Evolutionary conservation across 2,329 filamentous ascomycete species (phyloP).

Genomic region (Claviceps quebecensis): DNA sequence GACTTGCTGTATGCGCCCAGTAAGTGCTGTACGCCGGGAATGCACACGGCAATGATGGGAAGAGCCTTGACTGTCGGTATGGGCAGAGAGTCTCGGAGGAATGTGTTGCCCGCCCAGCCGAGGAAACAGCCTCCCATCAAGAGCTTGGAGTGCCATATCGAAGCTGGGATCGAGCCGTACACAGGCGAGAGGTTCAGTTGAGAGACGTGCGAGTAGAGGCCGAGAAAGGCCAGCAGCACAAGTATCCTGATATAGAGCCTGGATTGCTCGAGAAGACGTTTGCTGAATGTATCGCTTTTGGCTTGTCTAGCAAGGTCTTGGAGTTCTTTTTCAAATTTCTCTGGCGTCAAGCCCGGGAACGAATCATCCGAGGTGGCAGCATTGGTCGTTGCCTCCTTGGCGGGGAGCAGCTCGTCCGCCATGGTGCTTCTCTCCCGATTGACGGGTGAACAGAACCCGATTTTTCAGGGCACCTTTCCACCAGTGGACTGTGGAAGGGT

Average conservation of each 20-base stretch:
- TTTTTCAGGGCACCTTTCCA: neutral
- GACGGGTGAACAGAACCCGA: neutral
- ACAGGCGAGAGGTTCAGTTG: constrained; percentile 70
- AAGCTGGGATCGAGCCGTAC: constrained; percentile 71
- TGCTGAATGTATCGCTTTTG: constrained; percentile 17
- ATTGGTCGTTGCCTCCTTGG: neutral
- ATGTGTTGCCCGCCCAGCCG: constrained; percentile 56
- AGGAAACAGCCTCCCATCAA: constrained; percentile 53
- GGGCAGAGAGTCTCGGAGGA: constrained; percentile 32
- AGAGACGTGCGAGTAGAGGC: constrained; percentile 54
- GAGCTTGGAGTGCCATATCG: constrained; percentile 54
- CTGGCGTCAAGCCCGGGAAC: constrained; percentile 27
- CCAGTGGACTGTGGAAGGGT: neutral
- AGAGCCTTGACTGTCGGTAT: constrained; percentile 39
- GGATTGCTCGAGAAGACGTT: constrained; percentile 22
- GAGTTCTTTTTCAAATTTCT: constrained; percentile 41
- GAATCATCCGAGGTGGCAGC: constrained; percentile 5
- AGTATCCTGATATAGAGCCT: constrained; percentile 23
- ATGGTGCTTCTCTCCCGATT: neutral
- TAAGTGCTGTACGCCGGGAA: constrained; percentile 58
- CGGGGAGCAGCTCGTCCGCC: neutral
- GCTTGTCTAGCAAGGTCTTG: constrained; percentile 33
- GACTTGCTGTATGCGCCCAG: constrained; percentile 52
- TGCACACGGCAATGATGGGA: constrained; percentile 61
- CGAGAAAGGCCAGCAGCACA: constrained; percentile 24